Conservation (phyloP, 441 rosid genomes). For the Viola pubescens region DNA sequence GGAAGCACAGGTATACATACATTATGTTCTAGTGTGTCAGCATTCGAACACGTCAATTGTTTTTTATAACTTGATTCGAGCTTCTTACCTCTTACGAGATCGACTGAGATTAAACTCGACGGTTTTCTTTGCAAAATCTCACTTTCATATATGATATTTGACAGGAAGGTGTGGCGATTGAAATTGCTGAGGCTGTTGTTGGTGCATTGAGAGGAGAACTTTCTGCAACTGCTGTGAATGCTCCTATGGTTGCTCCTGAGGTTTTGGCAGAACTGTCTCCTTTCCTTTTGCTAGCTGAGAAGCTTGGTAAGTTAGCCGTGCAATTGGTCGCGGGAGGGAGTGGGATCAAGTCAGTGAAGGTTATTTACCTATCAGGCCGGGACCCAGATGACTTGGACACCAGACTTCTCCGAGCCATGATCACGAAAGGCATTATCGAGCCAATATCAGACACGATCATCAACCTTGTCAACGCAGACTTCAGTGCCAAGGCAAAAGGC, state of each 20-base stretch:
- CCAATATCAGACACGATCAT: slow-evolving; percentile 62
- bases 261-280: slow-evolving; percentile 74
- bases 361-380: slow-evolving; percentile 54
- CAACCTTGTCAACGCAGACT: slow-evolving; percentile 90
- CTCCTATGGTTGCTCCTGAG: slow-evolving; percentile 88
- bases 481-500: slow-evolving; percentile 83
- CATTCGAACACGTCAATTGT: too few species aligned
- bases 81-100: too few species aligned
- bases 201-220: slow-evolving; percentile 92
- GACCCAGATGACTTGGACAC: slow-evolving; percentile 82
- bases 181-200: slow-evolving; percentile 91
- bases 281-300: slow-evolving; percentile 71
- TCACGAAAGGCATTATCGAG: slow-evolving; percentile 81
- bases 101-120: too few species aligned
- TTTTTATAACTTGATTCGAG: too few species aligned
- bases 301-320: slow-evolving; percentile 77
- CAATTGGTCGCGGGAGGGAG: slow-evolving; percentile 79
- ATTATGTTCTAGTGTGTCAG: not conserved
- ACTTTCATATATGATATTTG: not conserved
- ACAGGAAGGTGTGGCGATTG: slow-evolving; percentile 95
- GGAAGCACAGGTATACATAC: slow-evolving; percentile 69
- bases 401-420: slow-evolving; percentile 86
- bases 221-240: slow-evolving; percentile 92
- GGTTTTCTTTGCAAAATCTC: too few species aligned
- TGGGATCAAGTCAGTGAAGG: slow-evolving; percentile 61